Conservation (phyloP, 2,329 filamentous ascomycete species). For the Phialophora macrospora region DNA sequence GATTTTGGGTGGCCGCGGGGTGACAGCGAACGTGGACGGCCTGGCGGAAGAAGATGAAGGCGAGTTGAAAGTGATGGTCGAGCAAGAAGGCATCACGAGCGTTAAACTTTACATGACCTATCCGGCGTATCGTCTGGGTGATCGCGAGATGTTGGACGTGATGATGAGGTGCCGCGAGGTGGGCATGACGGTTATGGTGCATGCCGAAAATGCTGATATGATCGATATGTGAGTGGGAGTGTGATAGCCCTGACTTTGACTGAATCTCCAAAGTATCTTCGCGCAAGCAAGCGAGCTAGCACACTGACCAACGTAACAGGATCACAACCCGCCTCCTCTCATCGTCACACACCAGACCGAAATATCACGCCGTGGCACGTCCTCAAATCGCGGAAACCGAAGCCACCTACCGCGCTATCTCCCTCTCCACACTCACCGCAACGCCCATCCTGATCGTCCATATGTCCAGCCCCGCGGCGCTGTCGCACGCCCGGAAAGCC, state of each 20-base stretch:
- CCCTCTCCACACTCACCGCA: conserved; percentile 56
- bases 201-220: conserved; percentile 55
- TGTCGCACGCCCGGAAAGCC: conserved; percentile 56
- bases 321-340: conserved; percentile 35
- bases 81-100: conserved; percentile 50
- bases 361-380: conserved; percentile 50
- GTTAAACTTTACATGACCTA: conserved; percentile 58
- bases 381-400: conserved; percentile 52
- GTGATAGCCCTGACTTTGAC: not conserved
- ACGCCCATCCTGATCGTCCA: conserved; percentile 61
- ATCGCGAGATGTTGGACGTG: conserved; percentile 51
- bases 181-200: conserved; percentile 55
- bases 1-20: conserved; percentile 40
- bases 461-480: conserved; percentile 55
- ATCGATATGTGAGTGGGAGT: conserved; percentile 42
- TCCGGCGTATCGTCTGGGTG: conserved; percentile 48
- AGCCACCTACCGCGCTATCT: conserved; percentile 57
- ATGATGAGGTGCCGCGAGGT: conserved; percentile 48
- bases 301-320: conserved; percentile 38
- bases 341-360: conserved; percentile 39
- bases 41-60: conserved; percentile 42
- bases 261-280: not conserved
- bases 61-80: conserved; percentile 48
- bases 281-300: not conserved
- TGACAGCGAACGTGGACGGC: conserved; percentile 30